Base-by-base conservation (phyloP, 345 rosid species). In the Carallia pectinifolia region DNA sequence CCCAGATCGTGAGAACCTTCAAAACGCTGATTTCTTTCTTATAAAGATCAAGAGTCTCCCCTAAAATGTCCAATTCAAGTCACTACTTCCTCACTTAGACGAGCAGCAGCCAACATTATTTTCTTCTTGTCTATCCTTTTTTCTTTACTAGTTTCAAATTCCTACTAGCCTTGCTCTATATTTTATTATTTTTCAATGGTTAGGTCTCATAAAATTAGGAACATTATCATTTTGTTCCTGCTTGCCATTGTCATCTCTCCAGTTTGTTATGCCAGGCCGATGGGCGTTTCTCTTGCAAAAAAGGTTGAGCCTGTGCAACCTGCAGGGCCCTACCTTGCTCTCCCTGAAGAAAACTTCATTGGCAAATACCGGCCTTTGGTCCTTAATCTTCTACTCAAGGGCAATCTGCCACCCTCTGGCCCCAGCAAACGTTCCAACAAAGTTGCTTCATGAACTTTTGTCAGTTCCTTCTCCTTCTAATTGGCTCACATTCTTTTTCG, bases 1-100 rank as follows among this genome's bases (percentile, higher is more conserved):
- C 31, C 59, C 59, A 55, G 59, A n/a, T 55, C 59, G 23, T 10
- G 59, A 8, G 59, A 55, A 55, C 13, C 59, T 55, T 55, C 59
- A 55, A n/a, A 55, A 55, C 23, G 59, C 31, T 8, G 23, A 55
- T 4, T 23, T 8, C 23, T 12, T 8, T 19, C 27, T 55, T 12
- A 8, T 12, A 12, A 3, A 16, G 31, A 7, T 19, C 30, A 19
- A 55, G 10, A 17, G 8, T 53, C 27, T 0, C 5, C 27, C 16
- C 59, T 55, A 12, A 6, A 3, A 23, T 9, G 59, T 3, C 18
- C 5, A 9, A 55, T 23, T n/a, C 15, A 10, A 55, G 7, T 8
- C 30, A 7, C 4, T 29, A n/a, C 30, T n/a, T 12, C 13, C 33
- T 23, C 31, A 19, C 33, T 23, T 12, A 15, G 50, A 44, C 16